Conservation (phyloP, 169 alveolate genomes). For the Plasmodium adleri region DNA sequence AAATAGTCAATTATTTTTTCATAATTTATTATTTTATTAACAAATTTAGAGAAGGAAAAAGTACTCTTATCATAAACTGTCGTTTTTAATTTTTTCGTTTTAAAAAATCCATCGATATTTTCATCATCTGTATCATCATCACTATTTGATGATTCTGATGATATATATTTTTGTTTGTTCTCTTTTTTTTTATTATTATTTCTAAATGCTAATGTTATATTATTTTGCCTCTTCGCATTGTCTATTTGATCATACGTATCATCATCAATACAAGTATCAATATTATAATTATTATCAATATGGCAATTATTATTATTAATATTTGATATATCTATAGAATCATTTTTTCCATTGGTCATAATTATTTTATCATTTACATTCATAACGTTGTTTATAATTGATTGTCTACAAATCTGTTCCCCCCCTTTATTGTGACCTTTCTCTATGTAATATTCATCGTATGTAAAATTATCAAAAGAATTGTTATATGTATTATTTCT, state of each 20-base stretch:
- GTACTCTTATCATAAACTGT: conserved; percentile 62
- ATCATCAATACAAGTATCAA: conserved; percentile 13
- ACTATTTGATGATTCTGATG: conserved; percentile 65
- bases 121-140: conserved; percentile 76
- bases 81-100: conserved; percentile 61
- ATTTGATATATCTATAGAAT: too few relatives aligned
- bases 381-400: too few relatives aligned
- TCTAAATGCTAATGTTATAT: too few relatives aligned
- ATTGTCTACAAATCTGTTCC: too few relatives aligned
- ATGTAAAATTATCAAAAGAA: too few relatives aligned
- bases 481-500: too few relatives aligned
- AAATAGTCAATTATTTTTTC: conserved; percentile 74
- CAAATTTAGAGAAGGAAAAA: conserved; percentile 62
- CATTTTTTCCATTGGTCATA: too few relatives aligned
- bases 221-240: neutral
- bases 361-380: too few relatives aligned
- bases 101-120: conserved; percentile 75
- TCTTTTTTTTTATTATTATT: too few relatives aligned
- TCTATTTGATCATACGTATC: conserved; percentile 28
- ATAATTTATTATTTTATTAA: conserved; percentile 57
- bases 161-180: neutral
- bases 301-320: too few relatives aligned
- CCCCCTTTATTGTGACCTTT: too few relatives aligned
- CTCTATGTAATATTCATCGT: too few relatives aligned
- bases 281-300: conserved; percentile 6